Evolutionary conservation across 208 protist genomes (phyloP), one percentile per base, ranked within the genome.

Genomic region (Acanthamoeba rhysodes): DNA sequence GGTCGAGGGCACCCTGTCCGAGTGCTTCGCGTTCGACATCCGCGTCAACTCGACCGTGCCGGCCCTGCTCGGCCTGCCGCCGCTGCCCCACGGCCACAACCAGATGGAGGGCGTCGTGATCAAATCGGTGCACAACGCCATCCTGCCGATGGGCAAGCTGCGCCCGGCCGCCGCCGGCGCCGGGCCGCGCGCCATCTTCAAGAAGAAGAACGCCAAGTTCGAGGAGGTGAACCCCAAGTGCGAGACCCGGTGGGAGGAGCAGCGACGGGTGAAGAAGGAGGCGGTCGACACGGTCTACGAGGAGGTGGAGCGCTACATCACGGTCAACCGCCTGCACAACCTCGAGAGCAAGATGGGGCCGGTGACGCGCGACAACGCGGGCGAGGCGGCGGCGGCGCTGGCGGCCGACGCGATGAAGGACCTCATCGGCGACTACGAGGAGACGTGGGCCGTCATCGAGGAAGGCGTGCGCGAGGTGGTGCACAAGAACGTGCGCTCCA

Each of bases 191-290:
- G 74, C 74, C 74, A 82, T 82, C n/a, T 82, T 82, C 74, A 82
- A 57, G 66, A 55, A 94, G 53, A 78, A 94, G 72, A 94, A 94
- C 55, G 53, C 82, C 53, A 68, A 90, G 55, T 68, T 66, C 82
- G 45, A 57, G 53, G 55, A 90, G 34, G 55, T 66, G 10, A 90
- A 66, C 53, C 82, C 45, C 82, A 90, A 57, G 53, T 90, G 37
- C 82, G 53, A 90, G 55, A 90, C 50, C 48, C 9, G 27, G 29
- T 57, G 55, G 82, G 82, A 90, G 48, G 37, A 45, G 24, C 50
- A 68, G 18, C 82, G 55, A 32, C 4, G 29, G 9, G 37, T 45
- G 27, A 90, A 90, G 29, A 66, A 90, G 53, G 82, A 5, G 29
- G 82, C 45, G 8, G 29, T 90, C 7, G 82, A 66, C n/a, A 57